A percentile compares a stretch with the other conserved stretches of the same genome.
Evolutionary conservation across 2,329 filamentous ascomycete genomes (phyloP).

Genomic region (Alternaria novae-zelandiae): DNA sequence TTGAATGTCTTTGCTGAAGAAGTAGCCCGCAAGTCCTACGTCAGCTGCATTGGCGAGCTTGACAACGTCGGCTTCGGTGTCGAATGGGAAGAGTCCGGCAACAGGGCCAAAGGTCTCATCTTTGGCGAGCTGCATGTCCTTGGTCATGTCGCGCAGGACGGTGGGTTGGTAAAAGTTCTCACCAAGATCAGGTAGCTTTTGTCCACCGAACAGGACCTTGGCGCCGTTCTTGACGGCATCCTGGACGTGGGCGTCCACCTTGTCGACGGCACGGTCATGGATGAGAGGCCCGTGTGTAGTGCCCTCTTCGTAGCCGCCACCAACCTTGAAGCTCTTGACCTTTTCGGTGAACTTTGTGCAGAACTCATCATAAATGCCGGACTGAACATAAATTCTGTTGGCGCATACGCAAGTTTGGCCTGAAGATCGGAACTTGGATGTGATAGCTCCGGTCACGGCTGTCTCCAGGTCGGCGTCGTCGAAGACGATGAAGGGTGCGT

Average conservation of each 20-base stretch:
- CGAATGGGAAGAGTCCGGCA: slow-evolving; percentile 86
- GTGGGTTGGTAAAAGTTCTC: slow-evolving; percentile 90
- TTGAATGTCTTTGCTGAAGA: slow-evolving; percentile 73
- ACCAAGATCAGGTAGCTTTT: slow-evolving; percentile 75
- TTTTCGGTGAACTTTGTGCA: slow-evolving; percentile 71
- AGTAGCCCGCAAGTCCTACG: slow-evolving; percentile 92
- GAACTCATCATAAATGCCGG: slow-evolving; percentile 78
- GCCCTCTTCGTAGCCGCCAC: slow-evolving; percentile 72
- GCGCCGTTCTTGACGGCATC: slow-evolving; percentile 43
- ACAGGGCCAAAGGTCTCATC: slow-evolving; percentile 98
- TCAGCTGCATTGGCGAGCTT: slow-evolving; percentile 79
- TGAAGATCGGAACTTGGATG: slow-evolving; percentile 90
- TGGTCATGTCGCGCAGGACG: slow-evolving; percentile 83
- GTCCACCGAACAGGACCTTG: slow-evolving; percentile 59
- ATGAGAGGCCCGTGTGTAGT: slow-evolving; percentile 84
- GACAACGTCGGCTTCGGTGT: slow-evolving; percentile 87
- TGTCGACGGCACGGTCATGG: slow-evolving; percentile 72
- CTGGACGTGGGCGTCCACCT: slow-evolving; percentile 47
- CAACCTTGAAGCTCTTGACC: slow-evolving; percentile 76
- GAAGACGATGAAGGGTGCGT: slow-evolving; percentile 96
- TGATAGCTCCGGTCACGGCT: slow-evolving; percentile 82
- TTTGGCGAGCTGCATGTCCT: slow-evolving; percentile 79
- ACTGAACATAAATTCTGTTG: slow-evolving; percentile 82
- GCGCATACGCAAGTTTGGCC: slow-evolving; percentile 90
- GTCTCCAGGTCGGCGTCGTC: slow-evolving; percentile 89